Conservation (phyloP, 2,329 filamentous ascomycete species). For the Oidium heveae region DNA sequence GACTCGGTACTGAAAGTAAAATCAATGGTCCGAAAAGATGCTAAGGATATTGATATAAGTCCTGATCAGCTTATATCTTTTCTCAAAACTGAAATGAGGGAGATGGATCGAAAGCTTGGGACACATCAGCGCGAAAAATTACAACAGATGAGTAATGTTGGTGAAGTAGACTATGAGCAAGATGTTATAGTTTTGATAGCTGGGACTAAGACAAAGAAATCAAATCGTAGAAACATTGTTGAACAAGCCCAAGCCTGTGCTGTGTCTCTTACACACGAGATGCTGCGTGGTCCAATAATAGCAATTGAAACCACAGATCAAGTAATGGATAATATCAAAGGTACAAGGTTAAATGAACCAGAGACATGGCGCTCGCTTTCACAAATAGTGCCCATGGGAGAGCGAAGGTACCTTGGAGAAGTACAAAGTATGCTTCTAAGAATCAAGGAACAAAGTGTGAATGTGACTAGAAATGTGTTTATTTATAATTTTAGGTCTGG, state of each 20-base stretch:
- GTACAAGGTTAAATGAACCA: slow-evolving; percentile 49
- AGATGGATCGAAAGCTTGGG: slow-evolving; percentile 40
- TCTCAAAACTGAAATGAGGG: slow-evolving; percentile 59
- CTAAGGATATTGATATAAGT: slow-evolving; percentile 50
- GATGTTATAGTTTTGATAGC: slow-evolving; percentile 69
- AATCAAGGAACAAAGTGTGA: slow-evolving; percentile 33
- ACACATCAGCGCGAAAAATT: slow-evolving; percentile 19
- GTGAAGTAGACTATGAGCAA: slow-evolving; percentile 25
- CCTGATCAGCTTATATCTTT: slow-evolving; percentile 50
- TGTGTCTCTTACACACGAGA: slow-evolving; percentile 39
- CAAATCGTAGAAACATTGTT: slow-evolving; percentile 65
- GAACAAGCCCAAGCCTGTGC: slow-evolving; percentile 43
- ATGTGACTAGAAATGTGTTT: slow-evolving; percentile 46
- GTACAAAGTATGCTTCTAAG: slow-evolving; percentile 49
- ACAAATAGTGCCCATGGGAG: slow-evolving; percentile 49
- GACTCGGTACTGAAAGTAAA: slow-evolving; percentile 56
- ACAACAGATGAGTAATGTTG: slow-evolving; percentile 9
- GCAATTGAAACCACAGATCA: slow-evolving; percentile 76
- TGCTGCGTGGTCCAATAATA: slow-evolving; percentile 54
- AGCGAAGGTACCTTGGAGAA: slow-evolving; percentile 62
- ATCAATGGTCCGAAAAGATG: slow-evolving; percentile 50
- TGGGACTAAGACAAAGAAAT: slow-evolving; percentile 71
- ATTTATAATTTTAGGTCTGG: slow-evolving; percentile 81
- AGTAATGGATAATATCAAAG: slow-evolving; percentile 49
- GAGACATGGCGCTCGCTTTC: slow-evolving; percentile 69